Evolutionary conservation across 805 yeast species (phyloP), one percentile per base, ranked within the genome.

Genomic region (Starmerella bombicola): DNA sequence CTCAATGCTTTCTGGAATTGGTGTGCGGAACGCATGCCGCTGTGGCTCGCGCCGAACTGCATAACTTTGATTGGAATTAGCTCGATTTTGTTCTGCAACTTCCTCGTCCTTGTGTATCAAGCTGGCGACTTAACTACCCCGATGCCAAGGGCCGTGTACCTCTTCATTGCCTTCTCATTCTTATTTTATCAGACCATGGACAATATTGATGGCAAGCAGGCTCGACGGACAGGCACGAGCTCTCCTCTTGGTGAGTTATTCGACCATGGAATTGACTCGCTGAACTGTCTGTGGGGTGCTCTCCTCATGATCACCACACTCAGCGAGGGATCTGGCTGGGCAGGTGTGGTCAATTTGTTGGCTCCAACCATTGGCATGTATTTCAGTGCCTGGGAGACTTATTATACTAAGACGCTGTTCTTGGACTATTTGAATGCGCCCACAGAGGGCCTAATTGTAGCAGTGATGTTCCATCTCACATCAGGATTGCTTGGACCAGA

Each of bases 181-280:
- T 81, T 86, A 58, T 68, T 85, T 70, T 88, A 88, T 62, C 96
- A 91, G 58, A 88, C 97, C 0, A 83, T 91, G 66, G 97, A 91
- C 64, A 95, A 94, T 5, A 82, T 95, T 59, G 97, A 88, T 63
- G 97, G 97, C 6, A 76, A 82, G 54, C 98, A 88, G 60, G 97
- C 97, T 19, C 74, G 97, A 54, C 73, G 81, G 53, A 91, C 96
- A 0, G 93, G 93, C 10, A 93, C 86, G 58, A 74, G 84, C 35
- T 93, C 96, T 3, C 97, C 98, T 0, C 64, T 88, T 50, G 97
- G 98, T 26, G 97, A 88, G 60, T 67, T 91, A 45, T 91, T 88
- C 56, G 97, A 91, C 59, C 97, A 91, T 55, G 86, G 95, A 42
- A 71, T 75, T 31, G 80, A 76, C 56, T 70, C 80, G 3, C 59